Percentiles rank a stretch among this genome's conserved stretches.
phyloP scores from a whole-genome alignment of 1,139 yeast species.

The Hyphopichia wangnamkhiaoensis region DNA sequence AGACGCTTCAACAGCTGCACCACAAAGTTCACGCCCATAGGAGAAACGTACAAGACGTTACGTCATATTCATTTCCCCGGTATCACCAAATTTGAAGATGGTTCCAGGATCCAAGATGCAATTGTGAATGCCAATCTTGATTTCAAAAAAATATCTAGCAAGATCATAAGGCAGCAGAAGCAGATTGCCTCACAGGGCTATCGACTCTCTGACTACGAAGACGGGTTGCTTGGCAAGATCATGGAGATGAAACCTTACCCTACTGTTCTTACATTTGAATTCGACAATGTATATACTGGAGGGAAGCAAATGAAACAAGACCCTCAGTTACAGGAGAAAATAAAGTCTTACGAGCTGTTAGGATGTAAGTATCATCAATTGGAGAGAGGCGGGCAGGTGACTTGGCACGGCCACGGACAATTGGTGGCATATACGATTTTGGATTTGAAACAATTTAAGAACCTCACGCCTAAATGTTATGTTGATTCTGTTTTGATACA shows the following conservation, averaged over 20 bases:
- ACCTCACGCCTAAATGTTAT: slow-evolving; percentile 71
- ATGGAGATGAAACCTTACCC: slow-evolving; percentile 61
- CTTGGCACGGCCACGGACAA: slow-evolving; percentile 97
- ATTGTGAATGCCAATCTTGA: slow-evolving; percentile 65
- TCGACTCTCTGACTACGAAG: slow-evolving; percentile 47
- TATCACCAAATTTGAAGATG: slow-evolving; percentile 55
- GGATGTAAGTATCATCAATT: slow-evolving; percentile 64
- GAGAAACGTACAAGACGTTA: slow-evolving; percentile 38
- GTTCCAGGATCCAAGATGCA: slow-evolving; percentile 61
- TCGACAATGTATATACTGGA: slow-evolving; percentile 82
- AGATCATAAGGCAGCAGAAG: slow-evolving; percentile 41
- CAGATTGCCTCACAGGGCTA: slow-evolving; percentile 42
- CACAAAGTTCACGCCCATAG: slow-evolving; percentile 31
- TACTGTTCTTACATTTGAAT: slow-evolving; percentile 73
- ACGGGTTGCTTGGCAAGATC: slow-evolving; percentile 42
- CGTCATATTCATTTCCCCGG: slow-evolving; percentile 67
- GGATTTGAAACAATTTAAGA: slow-evolving; percentile 63
- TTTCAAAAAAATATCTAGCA: slow-evolving; percentile 55
- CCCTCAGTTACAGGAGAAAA: slow-evolving; percentile 33
- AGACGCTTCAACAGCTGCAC: slow-evolving; percentile 15
- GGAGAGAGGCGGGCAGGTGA: slow-evolving; percentile 94
- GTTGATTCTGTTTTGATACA: slow-evolving; percentile 68
- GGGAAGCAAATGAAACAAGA: slow-evolving; percentile 74
- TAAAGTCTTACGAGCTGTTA: slow-evolving; percentile 39
- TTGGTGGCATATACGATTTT: slow-evolving; percentile 80